Percentiles rank a stretch among this genome's conserved stretches.
Evolutionary conservation across 345 rosid genomes (phyloP).

Genomic region (Populus davidiana): DNA sequence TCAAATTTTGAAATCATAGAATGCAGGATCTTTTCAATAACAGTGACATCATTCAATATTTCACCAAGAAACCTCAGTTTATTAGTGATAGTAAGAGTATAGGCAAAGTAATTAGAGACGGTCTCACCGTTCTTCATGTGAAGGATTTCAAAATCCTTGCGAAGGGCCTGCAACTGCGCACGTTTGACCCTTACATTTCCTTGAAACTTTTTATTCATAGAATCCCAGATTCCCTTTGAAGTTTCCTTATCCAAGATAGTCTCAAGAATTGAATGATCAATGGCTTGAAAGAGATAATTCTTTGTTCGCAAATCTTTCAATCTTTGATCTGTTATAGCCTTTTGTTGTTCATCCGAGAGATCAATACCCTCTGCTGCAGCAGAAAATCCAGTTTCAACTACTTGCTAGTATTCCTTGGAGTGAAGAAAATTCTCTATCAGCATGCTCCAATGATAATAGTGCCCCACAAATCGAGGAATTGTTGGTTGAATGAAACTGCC

Average conservation of each 20-base stretch:
- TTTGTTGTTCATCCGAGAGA: too few relatives aligned
- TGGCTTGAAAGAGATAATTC: conserved; percentile 16
- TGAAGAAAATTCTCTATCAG: too few relatives aligned
- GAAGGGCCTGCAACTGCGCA: not conserved
- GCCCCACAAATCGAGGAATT: too few relatives aligned
- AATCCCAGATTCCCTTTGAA: conserved; percentile 10
- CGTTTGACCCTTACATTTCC: conserved; percentile 13
- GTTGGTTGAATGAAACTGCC: too few relatives aligned
- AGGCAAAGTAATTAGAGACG: conserved; percentile 4
- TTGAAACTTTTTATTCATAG: conserved; percentile 7
- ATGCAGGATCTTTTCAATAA: conserved; percentile 14
- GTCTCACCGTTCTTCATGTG: conserved; percentile 1
- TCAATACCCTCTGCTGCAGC: too few relatives aligned
- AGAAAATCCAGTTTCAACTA: too few relatives aligned
- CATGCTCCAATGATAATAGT: too few relatives aligned
- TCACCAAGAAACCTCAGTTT: conserved; percentile 9
- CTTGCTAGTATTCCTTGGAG: too few relatives aligned
- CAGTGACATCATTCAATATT: not conserved
- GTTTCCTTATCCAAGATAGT: too few relatives aligned
- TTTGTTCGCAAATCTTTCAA: not conserved
- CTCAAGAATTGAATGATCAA: conserved; percentile 12
- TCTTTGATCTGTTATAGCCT: too few relatives aligned
- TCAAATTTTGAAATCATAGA: not conserved
- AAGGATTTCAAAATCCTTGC: conserved; percentile 7
- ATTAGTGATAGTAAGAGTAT: conserved; percentile 5